These are phyloP conservation scores for Talaromyces liani DNA, from an alignment of 495 filamentous ascomycete genomes.

Conservation along the genomic window DNA sequence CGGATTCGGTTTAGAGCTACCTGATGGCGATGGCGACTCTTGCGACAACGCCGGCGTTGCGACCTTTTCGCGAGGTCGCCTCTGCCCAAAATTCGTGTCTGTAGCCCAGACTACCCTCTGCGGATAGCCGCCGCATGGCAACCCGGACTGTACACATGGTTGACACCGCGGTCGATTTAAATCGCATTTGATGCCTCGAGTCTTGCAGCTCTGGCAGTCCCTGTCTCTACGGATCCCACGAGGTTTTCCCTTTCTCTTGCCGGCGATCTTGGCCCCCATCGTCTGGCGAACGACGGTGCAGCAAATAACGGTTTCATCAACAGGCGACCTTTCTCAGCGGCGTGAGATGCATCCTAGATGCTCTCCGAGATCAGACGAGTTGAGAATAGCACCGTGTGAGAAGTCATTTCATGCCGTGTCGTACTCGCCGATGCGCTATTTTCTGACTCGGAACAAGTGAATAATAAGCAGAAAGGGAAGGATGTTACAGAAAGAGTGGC, in stretches of 20 bases:
- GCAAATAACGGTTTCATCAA: not conserved
- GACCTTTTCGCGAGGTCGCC: not conserved
- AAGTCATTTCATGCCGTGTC: not conserved
- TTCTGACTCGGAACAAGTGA: not conserved
- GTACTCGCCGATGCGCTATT: not conserved
- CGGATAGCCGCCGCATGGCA: constrained; percentile 21
- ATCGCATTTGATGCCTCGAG: constrained; percentile 25
- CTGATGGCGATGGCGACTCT: constrained; percentile 2
- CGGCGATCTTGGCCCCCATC: constrained; percentile 7
- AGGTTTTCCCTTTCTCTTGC: constrained; percentile 16
- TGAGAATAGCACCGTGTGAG: not conserved
- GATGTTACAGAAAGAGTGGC: not conserved
- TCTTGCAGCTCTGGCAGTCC: constrained; percentile 23
- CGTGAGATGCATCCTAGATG: not conserved
- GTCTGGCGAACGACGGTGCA: not conserved
- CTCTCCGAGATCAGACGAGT: not conserved
- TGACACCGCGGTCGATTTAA: constrained; percentile 26
- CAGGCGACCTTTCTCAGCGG: not conserved
- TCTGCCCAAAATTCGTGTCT: constrained; percentile 11
- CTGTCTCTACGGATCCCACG: constrained; percentile 29
- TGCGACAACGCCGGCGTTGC: constrained; percentile 5
- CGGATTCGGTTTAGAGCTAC: not conserved
- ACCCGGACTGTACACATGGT: constrained; percentile 17
- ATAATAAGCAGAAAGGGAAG: not conserved
- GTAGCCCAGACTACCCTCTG: constrained; percentile 27